Conservation (phyloP, 768 basidiomycete genomes). For the Lactarius evosmus region DNA sequence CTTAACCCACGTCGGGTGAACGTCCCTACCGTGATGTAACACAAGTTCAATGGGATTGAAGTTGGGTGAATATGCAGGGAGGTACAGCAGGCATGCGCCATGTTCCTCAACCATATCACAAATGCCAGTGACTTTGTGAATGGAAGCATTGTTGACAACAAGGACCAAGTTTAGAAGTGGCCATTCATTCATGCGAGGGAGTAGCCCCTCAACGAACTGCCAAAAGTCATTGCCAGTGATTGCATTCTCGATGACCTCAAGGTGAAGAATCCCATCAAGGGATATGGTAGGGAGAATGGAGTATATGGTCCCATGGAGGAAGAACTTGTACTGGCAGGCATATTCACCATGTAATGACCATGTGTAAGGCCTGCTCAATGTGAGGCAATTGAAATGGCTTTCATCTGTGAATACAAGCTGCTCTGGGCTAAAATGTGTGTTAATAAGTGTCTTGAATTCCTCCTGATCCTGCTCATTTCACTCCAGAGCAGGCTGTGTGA, state of each 20-base stretch:
- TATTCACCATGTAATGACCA: too few species aligned
- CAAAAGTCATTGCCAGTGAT: too few species aligned
- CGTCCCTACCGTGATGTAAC: conserved; percentile 29
- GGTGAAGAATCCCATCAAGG: too few species aligned
- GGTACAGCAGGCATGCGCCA: conserved; percentile 31
- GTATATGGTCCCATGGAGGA: conserved; percentile 33
- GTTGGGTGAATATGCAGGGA: conserved; percentile 34
- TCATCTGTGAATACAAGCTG: conserved; percentile 42
- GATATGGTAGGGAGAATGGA: too few species aligned
- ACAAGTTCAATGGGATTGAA: conserved; percentile 34
- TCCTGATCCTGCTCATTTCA: too few species aligned
- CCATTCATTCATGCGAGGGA: too few species aligned
- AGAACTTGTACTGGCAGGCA: conserved; percentile 32
- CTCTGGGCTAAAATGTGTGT: too few species aligned
- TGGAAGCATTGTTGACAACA: conserved; percentile 40
- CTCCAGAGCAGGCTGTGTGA: conserved; percentile 21
- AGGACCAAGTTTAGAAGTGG: conserved; percentile 38
- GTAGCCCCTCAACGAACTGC: conserved; percentile 37
- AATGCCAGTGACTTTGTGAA: conserved; percentile 36
- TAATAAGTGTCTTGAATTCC: conserved; percentile 18
- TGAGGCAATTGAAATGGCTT: conserved; percentile 34
- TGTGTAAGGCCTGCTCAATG: conserved; percentile 27
- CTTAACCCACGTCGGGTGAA: too few species aligned
- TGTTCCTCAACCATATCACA: conserved; percentile 33
- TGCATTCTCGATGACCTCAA: too few species aligned